Evolutionary conservation across 148 eudicot genomes (phyloP).

Genomic region (Rhododendron williamsianum): DNA sequence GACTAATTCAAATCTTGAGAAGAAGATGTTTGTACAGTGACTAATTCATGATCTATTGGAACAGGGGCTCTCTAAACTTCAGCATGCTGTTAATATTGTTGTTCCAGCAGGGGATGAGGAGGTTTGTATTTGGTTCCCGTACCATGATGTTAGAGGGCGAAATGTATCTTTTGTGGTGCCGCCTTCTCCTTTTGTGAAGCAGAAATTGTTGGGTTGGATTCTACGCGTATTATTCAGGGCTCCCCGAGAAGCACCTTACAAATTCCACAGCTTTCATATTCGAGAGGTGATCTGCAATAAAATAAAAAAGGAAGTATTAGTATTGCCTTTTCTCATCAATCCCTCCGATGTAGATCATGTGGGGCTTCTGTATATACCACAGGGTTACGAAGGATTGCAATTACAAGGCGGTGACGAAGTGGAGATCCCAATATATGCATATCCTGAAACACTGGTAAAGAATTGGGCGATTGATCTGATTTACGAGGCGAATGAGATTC

Average conservation of each 20-base stretch:
- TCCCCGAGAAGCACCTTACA: too few relatives aligned
- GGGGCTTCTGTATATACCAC: not conserved
- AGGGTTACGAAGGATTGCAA: not conserved
- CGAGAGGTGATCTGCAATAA: not conserved
- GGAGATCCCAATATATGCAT: not conserved
- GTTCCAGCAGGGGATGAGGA: not conserved
- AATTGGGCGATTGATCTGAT: too few relatives aligned
- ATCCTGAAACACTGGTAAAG: too few relatives aligned
- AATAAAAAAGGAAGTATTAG: too few relatives aligned
- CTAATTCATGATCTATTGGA: not conserved
- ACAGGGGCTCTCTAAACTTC: not conserved
- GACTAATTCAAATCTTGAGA: not conserved
- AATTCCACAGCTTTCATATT: too few relatives aligned
- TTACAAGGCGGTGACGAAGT: not conserved
- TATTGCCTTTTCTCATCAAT: too few relatives aligned
- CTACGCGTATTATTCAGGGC: not conserved
- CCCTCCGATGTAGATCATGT: not conserved
- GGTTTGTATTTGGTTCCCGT: not conserved
- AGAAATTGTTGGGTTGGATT: not conserved
- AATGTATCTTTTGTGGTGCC: not conserved
- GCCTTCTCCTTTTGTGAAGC: not conserved
- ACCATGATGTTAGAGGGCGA: not conserved
- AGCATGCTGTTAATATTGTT: accelerated
- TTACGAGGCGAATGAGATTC: too few relatives aligned
- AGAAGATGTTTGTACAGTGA: not conserved